Evolutionary conservation across 345 rosid species (phyloP).

Genomic region (Schrenkiella parvula): DNA sequence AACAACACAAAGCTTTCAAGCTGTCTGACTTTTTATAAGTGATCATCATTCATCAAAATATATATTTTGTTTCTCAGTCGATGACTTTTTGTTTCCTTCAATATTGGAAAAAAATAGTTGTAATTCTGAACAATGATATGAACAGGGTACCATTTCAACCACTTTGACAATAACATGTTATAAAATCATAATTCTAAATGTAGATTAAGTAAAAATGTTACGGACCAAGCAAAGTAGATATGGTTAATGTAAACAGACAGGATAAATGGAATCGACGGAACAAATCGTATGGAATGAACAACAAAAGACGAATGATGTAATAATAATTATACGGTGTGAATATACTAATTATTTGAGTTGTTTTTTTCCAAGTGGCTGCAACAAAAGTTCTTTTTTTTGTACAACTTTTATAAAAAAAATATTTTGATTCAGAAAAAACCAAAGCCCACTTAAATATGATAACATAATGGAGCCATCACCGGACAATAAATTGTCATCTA

Average conservation of each 20-base stretch:
- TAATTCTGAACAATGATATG: not conserved
- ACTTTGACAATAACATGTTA: not conserved
- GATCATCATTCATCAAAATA: slow-evolving; percentile 10
- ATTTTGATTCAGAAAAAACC: not conserved
- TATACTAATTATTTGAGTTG: not conserved
- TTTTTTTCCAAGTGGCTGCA: not conserved
- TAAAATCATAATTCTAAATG: not conserved
- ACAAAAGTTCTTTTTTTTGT: not conserved
- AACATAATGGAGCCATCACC: not conserved
- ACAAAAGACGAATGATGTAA: not conserved
- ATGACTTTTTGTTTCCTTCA: not conserved
- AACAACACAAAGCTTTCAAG: slow-evolving; percentile 7
- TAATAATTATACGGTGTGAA: not conserved
- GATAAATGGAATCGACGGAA: not conserved
- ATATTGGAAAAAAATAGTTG: not conserved
- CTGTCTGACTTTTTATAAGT: slow-evolving; percentile 17
- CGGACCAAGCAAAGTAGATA: not conserved
- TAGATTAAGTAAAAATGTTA: not conserved
- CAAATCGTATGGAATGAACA: not conserved
- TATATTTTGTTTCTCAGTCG: not conserved
- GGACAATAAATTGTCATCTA: not conserved
- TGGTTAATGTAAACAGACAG: not conserved
- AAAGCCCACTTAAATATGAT: not conserved
- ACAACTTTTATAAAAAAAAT: too few relatives aligned
- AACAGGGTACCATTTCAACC: not conserved